phyloP scores from a whole-genome alignment of 805 yeast genomes.

The Ogataea wickerhamii region DNA sequence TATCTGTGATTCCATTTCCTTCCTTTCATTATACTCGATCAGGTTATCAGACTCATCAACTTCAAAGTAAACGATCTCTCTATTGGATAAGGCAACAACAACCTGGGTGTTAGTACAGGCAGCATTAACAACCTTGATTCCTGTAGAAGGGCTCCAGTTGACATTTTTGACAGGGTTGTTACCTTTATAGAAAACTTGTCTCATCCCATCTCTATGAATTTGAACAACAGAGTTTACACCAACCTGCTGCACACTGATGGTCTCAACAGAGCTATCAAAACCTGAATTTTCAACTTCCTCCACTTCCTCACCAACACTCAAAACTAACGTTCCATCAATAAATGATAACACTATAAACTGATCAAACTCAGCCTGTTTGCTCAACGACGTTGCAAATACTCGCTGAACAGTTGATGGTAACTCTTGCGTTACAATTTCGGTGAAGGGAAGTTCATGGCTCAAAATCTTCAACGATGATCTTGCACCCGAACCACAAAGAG shows the following conservation, averaged over 20 bases:
- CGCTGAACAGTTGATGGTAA: conserved; percentile 62
- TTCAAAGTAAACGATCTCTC: conserved; percentile 81
- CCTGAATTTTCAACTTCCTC: conserved; percentile 66
- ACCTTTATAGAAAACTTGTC: conserved; percentile 45
- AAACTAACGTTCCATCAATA: conserved; percentile 62
- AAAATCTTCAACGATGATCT: conserved; percentile 46
- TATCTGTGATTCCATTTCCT: conserved; percentile 51
- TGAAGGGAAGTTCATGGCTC: conserved; percentile 55
- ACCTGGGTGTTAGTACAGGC: conserved; percentile 66
- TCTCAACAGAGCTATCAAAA: conserved; percentile 50
- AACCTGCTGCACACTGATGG: conserved; percentile 66
- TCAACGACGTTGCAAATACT: conserved; percentile 60
- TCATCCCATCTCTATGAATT: conserved; percentile 65
- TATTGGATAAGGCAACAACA: conserved; percentile 64
- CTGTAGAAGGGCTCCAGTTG: conserved; percentile 85
- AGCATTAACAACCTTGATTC: conserved; percentile 58
- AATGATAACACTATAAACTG: conserved; percentile 64
- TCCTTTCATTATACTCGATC: conserved; percentile 63
- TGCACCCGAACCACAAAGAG: conserved; percentile 41
- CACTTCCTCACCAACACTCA: conserved; percentile 76
- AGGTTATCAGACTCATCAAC: conserved; percentile 60
- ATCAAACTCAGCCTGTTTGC: conserved; percentile 46
- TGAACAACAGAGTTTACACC: conserved; percentile 66
- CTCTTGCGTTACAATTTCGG: conserved; percentile 68
- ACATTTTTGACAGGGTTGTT: conserved; percentile 32